Conservation (phyloP, 371 early-diverging fungal genomes). For the Mucor irregularis region DNA sequence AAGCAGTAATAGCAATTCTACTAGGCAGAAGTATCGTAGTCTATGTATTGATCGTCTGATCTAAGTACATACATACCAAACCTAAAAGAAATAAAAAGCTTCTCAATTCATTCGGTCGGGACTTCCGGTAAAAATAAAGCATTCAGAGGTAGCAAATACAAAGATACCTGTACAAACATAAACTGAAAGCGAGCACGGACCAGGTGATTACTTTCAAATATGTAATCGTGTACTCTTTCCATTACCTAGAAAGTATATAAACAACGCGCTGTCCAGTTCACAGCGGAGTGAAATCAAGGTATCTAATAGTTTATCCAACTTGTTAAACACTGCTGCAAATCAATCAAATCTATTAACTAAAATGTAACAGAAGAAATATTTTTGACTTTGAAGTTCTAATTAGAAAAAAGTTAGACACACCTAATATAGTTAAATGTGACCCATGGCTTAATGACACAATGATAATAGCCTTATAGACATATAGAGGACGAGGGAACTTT, state of each 20-base stretch:
- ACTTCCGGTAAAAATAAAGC: background rate
- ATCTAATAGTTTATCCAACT: no score
- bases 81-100: background rate
- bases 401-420: background rate
- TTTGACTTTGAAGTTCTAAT: no score
- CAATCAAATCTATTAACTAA: background rate
- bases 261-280: background rate
- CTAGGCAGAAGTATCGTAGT: no score
- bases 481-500: constrained; percentile 4
- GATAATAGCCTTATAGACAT: background rate
- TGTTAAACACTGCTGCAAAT: no score
- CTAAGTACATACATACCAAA: no score
- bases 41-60: constrained; percentile 15
- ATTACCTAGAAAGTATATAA: no score
- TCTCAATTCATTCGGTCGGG: background rate
- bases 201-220: constrained; percentile 8
- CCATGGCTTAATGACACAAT: constrained; percentile 8
- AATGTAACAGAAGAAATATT: background rate
- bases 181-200: constrained; percentile 14
- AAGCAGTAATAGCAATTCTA: background rate
- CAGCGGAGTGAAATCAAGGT: no score
- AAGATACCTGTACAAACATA: background rate
- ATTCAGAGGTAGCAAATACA: background rate
- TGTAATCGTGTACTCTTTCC: background rate
- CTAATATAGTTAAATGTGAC: background rate